A percentile compares a stretch with the other conserved stretches of the same genome.
phyloP scores from a whole-genome alignment of 2,329 filamentous ascomycete species.

The Emmonsia crescens region DNA sequence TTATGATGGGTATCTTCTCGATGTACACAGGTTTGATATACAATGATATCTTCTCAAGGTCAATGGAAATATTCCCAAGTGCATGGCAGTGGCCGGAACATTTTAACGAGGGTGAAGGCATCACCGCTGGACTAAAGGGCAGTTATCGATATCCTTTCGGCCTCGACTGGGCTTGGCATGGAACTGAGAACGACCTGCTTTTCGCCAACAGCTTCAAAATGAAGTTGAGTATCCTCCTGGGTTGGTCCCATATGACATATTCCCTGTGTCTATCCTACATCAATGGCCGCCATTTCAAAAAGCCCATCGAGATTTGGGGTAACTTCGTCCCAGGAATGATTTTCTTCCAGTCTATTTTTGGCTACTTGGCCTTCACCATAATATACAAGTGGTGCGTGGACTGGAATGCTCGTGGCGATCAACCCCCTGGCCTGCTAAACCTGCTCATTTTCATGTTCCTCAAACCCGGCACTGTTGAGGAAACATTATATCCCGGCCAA shows the following conservation, averaged over 20 bases:
- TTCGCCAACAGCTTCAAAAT: constrained; percentile 99
- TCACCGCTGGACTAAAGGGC: constrained; percentile 57
- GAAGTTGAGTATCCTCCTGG: constrained; percentile 97
- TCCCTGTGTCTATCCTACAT: constrained; percentile 85
- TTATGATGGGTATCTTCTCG: constrained; percentile 96
- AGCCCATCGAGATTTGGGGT: constrained; percentile 88
- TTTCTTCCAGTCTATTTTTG: constrained; percentile 98
- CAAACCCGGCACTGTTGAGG: constrained; percentile 59
- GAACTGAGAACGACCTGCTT: constrained; percentile 83
- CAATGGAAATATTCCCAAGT: constrained; percentile 76
- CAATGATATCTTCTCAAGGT: constrained; percentile 94
- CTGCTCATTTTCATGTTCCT: constrained; percentile 99
- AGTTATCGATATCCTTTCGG: constrained; percentile 90
- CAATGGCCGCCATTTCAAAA: constrained; percentile 92
- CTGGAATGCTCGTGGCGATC: constrained; percentile 57
- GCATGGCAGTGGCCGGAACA: constrained; percentile 75
- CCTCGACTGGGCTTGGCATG: constrained; percentile 93
- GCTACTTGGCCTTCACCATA: constrained; percentile 87
- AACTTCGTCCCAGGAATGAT: constrained; percentile 98
- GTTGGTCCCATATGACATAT: constrained; percentile 98
- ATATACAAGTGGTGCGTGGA: constrained; percentile 95
- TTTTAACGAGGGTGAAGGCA: constrained; percentile 53
- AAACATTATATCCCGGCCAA: constrained; percentile 70
- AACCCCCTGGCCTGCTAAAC: constrained; percentile 83
- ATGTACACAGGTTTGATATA: constrained; percentile 96